A percentile compares a stretch with the other conserved stretches of the same genome.
Conservation (phyloP, 768 basidiomycete genomes). For the Holtermannia corniformis region DNA sequence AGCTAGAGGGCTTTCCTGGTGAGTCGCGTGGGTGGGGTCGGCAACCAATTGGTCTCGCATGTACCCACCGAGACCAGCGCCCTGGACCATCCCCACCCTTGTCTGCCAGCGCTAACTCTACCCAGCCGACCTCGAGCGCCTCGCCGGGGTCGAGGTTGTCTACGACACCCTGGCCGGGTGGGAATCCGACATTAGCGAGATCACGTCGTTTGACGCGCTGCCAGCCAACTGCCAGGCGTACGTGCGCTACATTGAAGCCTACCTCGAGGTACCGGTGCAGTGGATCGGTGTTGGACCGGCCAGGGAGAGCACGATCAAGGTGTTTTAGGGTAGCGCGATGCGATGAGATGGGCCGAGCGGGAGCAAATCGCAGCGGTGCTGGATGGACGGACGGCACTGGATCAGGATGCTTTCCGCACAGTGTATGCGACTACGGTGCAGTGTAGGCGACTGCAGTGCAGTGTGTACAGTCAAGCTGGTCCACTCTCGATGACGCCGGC, state of each 20-base stretch:
- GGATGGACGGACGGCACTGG: not conserved
- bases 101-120: not conserved
- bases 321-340: slow-evolving; percentile 13
- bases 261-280: slow-evolving; percentile 61
- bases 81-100: not conserved
- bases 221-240: slow-evolving; percentile 80
- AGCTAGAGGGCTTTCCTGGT: slow-evolving; percentile 82
- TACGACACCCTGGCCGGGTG: slow-evolving; percentile 89
- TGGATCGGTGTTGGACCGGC: slow-evolving; percentile 93
- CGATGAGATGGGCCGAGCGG: not conserved
- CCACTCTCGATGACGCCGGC: no score
- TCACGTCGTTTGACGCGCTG: slow-evolving; percentile 58
- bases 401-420: no score
- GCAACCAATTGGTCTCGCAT: not conserved
- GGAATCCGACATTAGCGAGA: slow-evolving; percentile 63
- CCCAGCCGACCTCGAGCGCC: slow-evolving; percentile 71
- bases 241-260: slow-evolving; percentile 73
- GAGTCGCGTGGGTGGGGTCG: slow-evolving; percentile 23
- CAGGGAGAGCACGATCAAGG: slow-evolving; percentile 61
- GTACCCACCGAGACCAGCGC: not conserved
- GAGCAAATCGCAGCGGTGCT: not conserved
- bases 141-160: slow-evolving; percentile 68
- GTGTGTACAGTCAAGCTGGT: no score
- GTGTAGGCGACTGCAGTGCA: no score
- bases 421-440: no score